Evolutionary conservation across 352 stramenopile species (phyloP).

Genomic region (Phytophthora lateralis): DNA sequence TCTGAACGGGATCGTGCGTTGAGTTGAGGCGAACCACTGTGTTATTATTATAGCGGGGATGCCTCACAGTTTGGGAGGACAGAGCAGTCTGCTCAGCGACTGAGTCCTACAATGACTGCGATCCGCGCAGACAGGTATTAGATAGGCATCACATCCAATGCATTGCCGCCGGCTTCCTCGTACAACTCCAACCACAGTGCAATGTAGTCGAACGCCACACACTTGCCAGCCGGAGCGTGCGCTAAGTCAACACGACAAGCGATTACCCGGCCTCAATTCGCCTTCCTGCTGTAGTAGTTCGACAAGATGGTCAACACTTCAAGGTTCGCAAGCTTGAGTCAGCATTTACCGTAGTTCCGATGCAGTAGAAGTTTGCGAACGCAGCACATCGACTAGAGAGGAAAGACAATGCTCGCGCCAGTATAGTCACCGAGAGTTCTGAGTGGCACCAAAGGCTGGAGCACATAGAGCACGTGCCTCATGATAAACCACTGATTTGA

Average conservation of each 20-base stretch:
- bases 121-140: too few species aligned
- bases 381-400: constrained; percentile 2
- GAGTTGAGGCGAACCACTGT: too few species aligned
- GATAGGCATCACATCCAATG: neutral
- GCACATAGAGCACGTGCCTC: constrained; percentile 9
- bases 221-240: constrained; percentile 1
- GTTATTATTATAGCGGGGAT: too few species aligned
- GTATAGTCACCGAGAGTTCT: constrained; percentile 26
- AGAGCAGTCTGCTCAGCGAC: too few species aligned
- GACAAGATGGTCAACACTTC: constrained; percentile 3
- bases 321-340: constrained; percentile 10
- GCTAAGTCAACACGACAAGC: constrained; percentile 16
- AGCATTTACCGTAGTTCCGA: neutral
- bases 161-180: constrained; percentile 17
- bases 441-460: constrained; percentile 2
- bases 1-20: neutral
- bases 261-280: constrained; percentile 6
- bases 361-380: neutral
- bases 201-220: neutral
- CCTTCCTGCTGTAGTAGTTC: neutral
- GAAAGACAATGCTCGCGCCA: constrained; percentile 34
- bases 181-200: constrained; percentile 5
- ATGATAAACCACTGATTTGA: constrained; percentile 27
- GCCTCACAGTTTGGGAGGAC: too few species aligned
- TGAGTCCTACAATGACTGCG: too few species aligned